Evolutionary conservation across 192 early-diverging fungal genomes (phyloP), one percentile per base, ranked within the genome.

Genomic region (Globomyces pollinis-pini): DNA sequence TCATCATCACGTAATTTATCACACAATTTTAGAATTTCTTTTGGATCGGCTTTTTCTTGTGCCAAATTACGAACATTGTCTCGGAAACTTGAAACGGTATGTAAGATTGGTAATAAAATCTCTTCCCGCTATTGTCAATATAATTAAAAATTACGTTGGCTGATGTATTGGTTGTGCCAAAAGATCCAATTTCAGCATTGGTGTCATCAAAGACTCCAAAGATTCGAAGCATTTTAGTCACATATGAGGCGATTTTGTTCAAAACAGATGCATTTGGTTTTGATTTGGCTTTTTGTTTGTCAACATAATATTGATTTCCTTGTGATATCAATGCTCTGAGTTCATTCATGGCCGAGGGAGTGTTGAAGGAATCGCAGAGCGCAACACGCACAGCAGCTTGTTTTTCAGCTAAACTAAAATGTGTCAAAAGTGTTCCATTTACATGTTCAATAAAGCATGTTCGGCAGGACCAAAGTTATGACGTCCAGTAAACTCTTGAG

Each of bases 281-380:
- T 31, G 61, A 74, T 50, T 78, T 74, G 23, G 79, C 77, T 20
- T 72, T 75, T 30, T 67, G 67, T 51, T 83, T 77, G 4, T 70
- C 68, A 20, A 50, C 33, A 55, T 59, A 55, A 60, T 98, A 98
- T 3, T 79, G 75, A 70, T 96, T 96, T 43, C 90, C 77, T 16
- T 77, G 70, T 15, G 79, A 71, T 38, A 98, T 80, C 15, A 95
- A 71, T 6, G 86, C 84, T 59, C 87, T 81, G 35, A 98, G 70
- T 53, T 87, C 88, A 21, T 73, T 64, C 77, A 98, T 86, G 4
- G 87, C 93, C 3, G 61, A 52, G 1, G 90, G 85, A 15, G 93
- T 96, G 65, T 98, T 86, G 67, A 98, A 90, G 15, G 87, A 90
- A 68, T 98, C 93, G 67, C 86, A 85, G 52, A 98, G 81, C 24